Conservation (phyloP, 805 yeast genomes). For the Cyberlindnera maritima region DNA sequence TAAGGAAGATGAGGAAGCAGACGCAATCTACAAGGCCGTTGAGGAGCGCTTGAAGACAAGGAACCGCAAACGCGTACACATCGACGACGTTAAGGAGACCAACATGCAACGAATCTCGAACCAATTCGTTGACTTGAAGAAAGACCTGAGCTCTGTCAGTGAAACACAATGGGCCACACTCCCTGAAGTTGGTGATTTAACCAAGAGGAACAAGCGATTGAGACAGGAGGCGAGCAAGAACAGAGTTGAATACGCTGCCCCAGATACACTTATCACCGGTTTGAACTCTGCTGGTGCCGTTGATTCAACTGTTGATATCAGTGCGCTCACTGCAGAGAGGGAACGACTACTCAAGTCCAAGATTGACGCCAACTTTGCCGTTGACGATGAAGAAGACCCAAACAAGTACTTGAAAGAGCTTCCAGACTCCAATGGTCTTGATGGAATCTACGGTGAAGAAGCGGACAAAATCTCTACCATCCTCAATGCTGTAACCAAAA, state of each 20-base stretch:
- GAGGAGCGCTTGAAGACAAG: slow-evolving; percentile 49
- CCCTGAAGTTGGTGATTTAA: slow-evolving; percentile 88
- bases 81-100: slow-evolving; percentile 30
- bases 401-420: slow-evolving; percentile 38
- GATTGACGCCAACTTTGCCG: slow-evolving; percentile 39
- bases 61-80: slow-evolving; percentile 22
- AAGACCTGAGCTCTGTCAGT: slow-evolving; percentile 54
- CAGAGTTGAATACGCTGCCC: slow-evolving; percentile 77
- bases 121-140: slow-evolving; percentile 70
- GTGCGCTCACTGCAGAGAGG: slow-evolving; percentile 59
- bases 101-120: slow-evolving; percentile 34
- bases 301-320: slow-evolving; percentile 39
- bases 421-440: slow-evolving; percentile 21
- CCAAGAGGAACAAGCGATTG: slow-evolving; percentile 72
- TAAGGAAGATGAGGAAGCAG: slow-evolving; percentile 77
- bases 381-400: slow-evolving; percentile 19
- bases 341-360: slow-evolving; percentile 55
- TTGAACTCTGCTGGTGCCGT: slow-evolving; percentile 29
- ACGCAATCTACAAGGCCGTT: slow-evolving; percentile 59
- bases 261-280: slow-evolving; percentile 60
- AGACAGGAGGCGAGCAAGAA: slow-evolving; percentile 59
- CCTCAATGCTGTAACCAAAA: slow-evolving; percentile 62
- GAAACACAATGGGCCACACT: slow-evolving; percentile 75
- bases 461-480: slow-evolving; percentile 55
- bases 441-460: slow-evolving; percentile 43